phyloP scores from a whole-genome alignment of 73 alveolate species.

The Paramecium sonneborni region DNA sequence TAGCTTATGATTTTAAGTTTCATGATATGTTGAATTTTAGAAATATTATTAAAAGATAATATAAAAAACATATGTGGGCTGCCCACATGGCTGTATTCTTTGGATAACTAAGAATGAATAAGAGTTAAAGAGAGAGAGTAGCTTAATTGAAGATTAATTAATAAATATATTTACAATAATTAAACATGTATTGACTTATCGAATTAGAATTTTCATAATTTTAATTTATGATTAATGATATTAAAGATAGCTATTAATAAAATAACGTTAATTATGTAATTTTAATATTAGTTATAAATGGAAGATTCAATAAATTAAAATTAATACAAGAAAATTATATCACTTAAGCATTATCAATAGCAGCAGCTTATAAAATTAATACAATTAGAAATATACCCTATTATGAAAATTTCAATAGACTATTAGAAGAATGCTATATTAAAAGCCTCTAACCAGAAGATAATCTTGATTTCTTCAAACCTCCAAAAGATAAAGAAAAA shows the following conservation, averaged over 20 bases:
- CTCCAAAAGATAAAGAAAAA: not conserved
- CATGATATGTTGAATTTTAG: constrained; percentile 15
- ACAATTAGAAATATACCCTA: not conserved
- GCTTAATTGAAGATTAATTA: not conserved
- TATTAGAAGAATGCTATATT: constrained; percentile 1
- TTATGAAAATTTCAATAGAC: not conserved
- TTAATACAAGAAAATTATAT: not conserved
- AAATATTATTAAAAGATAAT: not conserved
- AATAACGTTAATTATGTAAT: constrained; percentile 7
- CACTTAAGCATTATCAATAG: not conserved
- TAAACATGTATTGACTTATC: not conserved
- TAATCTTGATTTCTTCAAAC: constrained; percentile 1
- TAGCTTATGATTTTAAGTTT: constrained; percentile 18
- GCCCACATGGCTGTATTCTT: constrained; percentile 26
- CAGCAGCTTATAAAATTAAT: not conserved
- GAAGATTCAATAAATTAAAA: constrained; percentile 13
- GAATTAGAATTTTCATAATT: constrained; percentile 27
- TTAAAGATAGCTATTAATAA: not conserved
- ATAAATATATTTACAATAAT: not conserved
- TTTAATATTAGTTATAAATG: constrained; percentile 22
- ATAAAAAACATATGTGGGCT: not conserved
- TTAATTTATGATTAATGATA: constrained; percentile 1
- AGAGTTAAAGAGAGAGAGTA: not conserved
- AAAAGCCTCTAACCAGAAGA: constrained; percentile 19
- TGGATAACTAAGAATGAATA: constrained; percentile 5